A percentile compares a stretch with the other conserved stretches of the same genome.
phyloP scores from a whole-genome alignment of 805 yeast genomes.

The Zygosaccharomyces kombuchaensis region DNA sequence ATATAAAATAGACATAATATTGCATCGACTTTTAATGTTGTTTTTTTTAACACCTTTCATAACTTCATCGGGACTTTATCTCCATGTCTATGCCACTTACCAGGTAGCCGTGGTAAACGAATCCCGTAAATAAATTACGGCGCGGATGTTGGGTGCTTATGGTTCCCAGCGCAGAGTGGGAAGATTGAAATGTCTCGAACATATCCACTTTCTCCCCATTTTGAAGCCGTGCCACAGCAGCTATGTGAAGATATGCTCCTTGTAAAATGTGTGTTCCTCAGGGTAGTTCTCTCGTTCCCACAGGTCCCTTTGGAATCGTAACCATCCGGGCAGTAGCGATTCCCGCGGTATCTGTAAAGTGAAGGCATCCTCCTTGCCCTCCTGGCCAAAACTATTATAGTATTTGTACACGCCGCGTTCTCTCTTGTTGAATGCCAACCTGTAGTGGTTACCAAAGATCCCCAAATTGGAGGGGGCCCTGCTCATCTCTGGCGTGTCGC shows the following conservation, averaged over 20 bases:
- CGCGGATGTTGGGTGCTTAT: conserved; percentile 12
- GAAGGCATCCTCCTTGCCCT: conserved; percentile 29
- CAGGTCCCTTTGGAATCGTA: conserved; percentile 52
- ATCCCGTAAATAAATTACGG: conserved; percentile 41
- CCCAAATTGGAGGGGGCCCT: conserved; percentile 28
- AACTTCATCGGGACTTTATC: conserved; percentile 40
- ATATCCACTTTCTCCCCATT: conserved; percentile 25
- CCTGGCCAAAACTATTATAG: conserved; percentile 41
- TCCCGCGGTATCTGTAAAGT: conserved; percentile 56
- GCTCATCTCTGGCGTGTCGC: conserved; percentile 10
- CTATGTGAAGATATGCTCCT: conserved; percentile 31
- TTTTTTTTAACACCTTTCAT: not conserved
- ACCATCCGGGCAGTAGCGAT: conserved; percentile 70
- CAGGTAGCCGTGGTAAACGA: conserved; percentile 52
- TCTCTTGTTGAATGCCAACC: conserved; percentile 31
- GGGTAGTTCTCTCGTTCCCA: conserved; percentile 54
- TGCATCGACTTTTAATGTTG: not conserved
- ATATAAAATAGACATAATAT: not conserved
- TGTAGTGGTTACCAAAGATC: conserved; percentile 32
- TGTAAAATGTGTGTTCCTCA: conserved; percentile 34
- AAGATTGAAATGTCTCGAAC: conserved; percentile 9
- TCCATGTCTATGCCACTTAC: conserved; percentile 40
- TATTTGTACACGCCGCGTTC: conserved; percentile 34
- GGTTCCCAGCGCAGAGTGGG: conserved; percentile 29
- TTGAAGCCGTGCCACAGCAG: conserved; percentile 33